These are phyloP conservation scores for Orbilia brochopaga DNA, from an alignment of 2,329 filamentous ascomycete genomes.

Conservation along the genomic window DNA sequence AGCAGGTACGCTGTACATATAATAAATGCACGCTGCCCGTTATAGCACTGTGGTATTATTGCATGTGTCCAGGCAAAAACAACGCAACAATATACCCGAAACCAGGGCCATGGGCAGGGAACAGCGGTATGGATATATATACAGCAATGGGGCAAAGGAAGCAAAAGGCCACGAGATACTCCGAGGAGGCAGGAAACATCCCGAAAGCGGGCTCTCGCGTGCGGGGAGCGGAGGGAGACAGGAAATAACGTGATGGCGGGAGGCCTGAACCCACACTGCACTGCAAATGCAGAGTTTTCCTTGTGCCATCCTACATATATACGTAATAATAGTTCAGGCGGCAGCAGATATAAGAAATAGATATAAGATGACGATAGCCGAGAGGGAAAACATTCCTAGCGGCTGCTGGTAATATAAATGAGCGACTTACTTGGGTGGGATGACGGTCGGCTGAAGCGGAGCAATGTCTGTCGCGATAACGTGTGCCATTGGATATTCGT, in stretches of 20 bases:
- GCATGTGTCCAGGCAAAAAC: constrained; percentile 45
- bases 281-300: neutral
- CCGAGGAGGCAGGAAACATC: constrained; percentile 38
- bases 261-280: constrained; percentile 8
- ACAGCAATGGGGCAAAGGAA: constrained; percentile 13
- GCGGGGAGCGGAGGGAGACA: constrained; percentile 15
- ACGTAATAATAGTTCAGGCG: neutral
- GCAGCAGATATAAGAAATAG: constrained; percentile 15
- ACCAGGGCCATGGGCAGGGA: constrained; percentile 30
- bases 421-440: constrained; percentile 63
- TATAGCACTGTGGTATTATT: constrained; percentile 49
- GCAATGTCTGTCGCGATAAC: constrained; percentile 50
- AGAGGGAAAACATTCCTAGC: constrained; percentile 21
- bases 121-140: constrained; percentile 32
- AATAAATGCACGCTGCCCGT: constrained; percentile 2
- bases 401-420: constrained; percentile 26
- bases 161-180: constrained; percentile 48
- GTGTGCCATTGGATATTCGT: constrained; percentile 50
- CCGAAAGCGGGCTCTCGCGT: constrained; percentile 24
- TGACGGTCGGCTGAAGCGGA: constrained; percentile 55
- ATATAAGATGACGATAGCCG: constrained; percentile 37
- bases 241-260: constrained; percentile 3
- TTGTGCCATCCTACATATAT: neutral
- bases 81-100: constrained; percentile 51
- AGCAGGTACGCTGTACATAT: constrained; percentile 20